Base-by-base conservation (phyloP, 805 yeast genomes). In the Diddensiella transvaalensis region DNA sequence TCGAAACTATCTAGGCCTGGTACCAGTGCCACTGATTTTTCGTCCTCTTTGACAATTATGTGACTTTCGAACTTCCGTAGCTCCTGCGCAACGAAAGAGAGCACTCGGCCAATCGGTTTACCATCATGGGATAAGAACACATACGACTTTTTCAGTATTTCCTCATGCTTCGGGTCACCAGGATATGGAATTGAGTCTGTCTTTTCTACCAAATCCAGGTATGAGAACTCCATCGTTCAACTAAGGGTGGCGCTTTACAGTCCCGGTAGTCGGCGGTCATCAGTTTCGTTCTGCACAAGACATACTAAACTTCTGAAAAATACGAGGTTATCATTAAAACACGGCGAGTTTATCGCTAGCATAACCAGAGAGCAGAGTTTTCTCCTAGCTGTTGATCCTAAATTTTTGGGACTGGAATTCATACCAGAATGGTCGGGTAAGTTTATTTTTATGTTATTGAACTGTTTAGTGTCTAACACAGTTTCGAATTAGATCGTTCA, bases 1-100 rank as follows among this genome's bases (percentile, higher is more conserved):
- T 71, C 76, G 5, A 74, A 43, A 0, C 76, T 67, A 46, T 70
- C 70, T 36, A 67, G 59, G 0, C 48, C 36, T 0, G 65, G 37
- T 3, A 49, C 42, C n/a, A 77, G 60, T 2, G 51, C 42, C 3
- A 77, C 63, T 3, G 58, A 51, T 18, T 52, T 54, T 8, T 35
- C 29, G 1, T 22, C 40, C 13, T 62, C 50, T 46, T 64, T 60
- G 4, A 73, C 61, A 4, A 22, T 36, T 38, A 67, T 56, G 17
- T 22, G 40, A 3, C 47, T 41, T 3, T 53, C 46, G 18, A 42
- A 50, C 39, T 30, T 46, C 29, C 30, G 38, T 35, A 63, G 48
- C 29, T 46, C 50, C 3, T 46, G 44, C 11, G 55, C 64, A 6
- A 60, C 62, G 2, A 46, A 19, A 10, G 61, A 56, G 15, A 61